Conservation (phyloP, 371 early-diverging fungal genomes). For the Fennellomyces sp. region DNA sequence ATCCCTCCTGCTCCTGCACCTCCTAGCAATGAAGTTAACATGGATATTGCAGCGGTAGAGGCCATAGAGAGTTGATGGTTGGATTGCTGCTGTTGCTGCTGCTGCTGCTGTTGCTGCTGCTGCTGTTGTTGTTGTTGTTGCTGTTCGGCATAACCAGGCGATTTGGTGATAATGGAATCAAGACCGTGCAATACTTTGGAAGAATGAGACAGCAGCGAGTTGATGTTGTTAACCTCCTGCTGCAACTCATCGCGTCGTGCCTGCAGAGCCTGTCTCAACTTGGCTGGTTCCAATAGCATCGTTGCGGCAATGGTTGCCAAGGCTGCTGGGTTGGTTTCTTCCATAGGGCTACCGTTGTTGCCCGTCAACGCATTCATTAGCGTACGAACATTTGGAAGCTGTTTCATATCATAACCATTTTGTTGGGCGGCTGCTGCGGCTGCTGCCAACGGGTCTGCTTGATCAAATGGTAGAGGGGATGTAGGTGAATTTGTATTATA, state of each 20-base stretch:
- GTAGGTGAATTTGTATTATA: neutral
- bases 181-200: constrained; percentile 34
- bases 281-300: constrained; percentile 27
- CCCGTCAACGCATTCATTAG: constrained; percentile 3
- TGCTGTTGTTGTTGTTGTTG: constrained; percentile 2
- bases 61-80: neutral
- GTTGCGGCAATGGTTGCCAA: constrained; percentile 11
- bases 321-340: constrained; percentile 1
- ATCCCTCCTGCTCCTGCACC: neutral
- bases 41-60: neutral
- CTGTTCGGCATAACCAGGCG: neutral
- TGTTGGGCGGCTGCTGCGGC: neutral
- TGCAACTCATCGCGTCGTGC: constrained; percentile 29
- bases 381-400: neutral
- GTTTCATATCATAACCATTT: neutral
- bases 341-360: neutral
- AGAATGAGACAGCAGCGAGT: constrained; percentile 31
- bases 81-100: constrained; percentile 2
- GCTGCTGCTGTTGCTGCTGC: neutral
- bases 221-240: constrained; percentile 37
- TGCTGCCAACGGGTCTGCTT: neutral
- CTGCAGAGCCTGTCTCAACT: constrained; percentile 26
- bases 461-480: neutral
- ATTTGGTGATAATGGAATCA: constrained; percentile 26
- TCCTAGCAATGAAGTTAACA: constrained; percentile 4